Evolutionary conservation across 495 filamentous ascomycete species (phyloP).

Genomic region (Lophiotrema nucula): DNA sequence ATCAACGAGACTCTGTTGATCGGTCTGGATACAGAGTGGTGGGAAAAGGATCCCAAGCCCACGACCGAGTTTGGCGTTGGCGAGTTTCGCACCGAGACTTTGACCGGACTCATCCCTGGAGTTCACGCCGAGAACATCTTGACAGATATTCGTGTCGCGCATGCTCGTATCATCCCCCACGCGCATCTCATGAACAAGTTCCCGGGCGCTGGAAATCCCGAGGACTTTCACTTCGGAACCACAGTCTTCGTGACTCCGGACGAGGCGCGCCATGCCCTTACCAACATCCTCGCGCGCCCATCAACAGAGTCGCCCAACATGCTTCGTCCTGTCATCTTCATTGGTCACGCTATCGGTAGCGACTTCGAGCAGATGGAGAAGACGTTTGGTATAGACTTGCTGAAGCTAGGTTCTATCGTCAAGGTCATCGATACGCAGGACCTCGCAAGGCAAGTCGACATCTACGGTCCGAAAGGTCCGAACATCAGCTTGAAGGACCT

Average conservation of each 20-base stretch:
- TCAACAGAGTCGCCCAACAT: neutral
- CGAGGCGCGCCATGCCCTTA: neutral
- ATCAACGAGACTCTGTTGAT: no score
- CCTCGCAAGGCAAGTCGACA: conserved; percentile 4
- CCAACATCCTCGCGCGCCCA: neutral
- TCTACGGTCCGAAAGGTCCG: neutral
- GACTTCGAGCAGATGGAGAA: neutral
- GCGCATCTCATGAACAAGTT: conserved; percentile 15
- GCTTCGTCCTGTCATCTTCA: conserved; percentile 4
- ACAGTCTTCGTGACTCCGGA: neutral
- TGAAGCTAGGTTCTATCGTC: conserved; percentile 1
- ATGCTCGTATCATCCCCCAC: conserved; percentile 6
- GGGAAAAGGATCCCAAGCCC: conserved; percentile 11
- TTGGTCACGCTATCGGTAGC: conserved; percentile 7
- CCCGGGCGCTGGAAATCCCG: conserved; percentile 3
- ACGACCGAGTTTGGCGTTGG: conserved; percentile 10
- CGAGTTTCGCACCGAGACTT: neutral
- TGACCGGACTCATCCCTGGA: neutral
- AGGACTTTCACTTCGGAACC: conserved; percentile 9
- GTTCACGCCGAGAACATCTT: conserved; percentile 4
- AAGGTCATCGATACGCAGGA: conserved; percentile 13
- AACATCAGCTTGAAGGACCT: conserved; percentile 8
- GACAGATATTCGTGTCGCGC: neutral
- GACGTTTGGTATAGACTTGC: conserved; percentile 1
- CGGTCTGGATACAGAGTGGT: conserved; percentile 3